These are phyloP conservation scores for Anaeromyces robustus DNA, from an alignment of 192 early-diverging fungal genomes.

Conservation along the genomic window DNA sequence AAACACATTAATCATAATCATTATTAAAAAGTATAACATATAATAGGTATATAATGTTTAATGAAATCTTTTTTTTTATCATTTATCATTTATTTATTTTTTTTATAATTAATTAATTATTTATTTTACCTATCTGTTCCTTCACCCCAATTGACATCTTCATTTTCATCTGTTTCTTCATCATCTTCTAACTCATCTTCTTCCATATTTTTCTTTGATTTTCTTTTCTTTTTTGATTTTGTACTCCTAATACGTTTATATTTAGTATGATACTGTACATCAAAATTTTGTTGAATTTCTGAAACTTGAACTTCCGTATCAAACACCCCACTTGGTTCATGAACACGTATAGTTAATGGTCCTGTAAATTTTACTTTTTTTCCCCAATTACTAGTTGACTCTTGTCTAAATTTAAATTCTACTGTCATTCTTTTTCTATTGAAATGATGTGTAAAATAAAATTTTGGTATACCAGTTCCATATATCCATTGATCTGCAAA, in stretches of 20 bases:
- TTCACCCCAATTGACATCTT: conserved; percentile 7
- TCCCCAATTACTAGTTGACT: conserved; percentile 27
- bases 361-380: conserved; percentile 32
- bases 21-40: no score
- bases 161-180: conserved; percentile 19
- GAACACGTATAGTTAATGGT: conserved; percentile 31
- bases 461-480: conserved; percentile 78
- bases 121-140: conserved; percentile 2
- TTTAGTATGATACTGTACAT: conserved; percentile 92
- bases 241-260: conserved; percentile 88
- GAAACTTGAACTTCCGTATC: conserved; percentile 54
- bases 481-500: conserved; percentile 94
- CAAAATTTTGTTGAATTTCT: conserved; percentile 53
- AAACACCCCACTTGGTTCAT: conserved; percentile 36
- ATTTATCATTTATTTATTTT: no score
- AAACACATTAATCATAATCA: no score
- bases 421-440: conserved; percentile 94
- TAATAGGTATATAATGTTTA: no score
- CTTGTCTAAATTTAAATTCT: conserved; percentile 68
- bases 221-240: conserved; percentile 39
- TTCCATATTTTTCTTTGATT: conserved; percentile 22
- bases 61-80: no score
- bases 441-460: conserved; percentile 65
- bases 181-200: conserved; percentile 21
- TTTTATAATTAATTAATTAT: no score